phyloP scores from a whole-genome alignment of 2,329 filamentous ascomycete species.

The Grosmannia clavigera region DNA sequence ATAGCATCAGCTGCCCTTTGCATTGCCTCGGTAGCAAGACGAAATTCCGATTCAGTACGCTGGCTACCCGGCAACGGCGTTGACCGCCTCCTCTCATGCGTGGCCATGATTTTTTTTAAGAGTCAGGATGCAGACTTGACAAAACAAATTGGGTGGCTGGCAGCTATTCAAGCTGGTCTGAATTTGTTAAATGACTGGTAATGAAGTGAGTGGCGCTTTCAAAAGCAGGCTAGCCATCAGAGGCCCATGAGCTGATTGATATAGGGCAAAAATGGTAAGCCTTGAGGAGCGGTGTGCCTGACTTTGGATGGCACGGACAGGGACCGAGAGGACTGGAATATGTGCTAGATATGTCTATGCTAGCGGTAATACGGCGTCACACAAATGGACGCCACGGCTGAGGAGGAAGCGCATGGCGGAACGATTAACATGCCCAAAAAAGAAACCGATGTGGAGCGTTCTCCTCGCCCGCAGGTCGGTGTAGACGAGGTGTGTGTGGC shows the following conservation, averaged over 20 bases:
- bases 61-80: slow-evolving; percentile 7
- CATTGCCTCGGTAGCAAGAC: slow-evolving; percentile 18
- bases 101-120: background rate
- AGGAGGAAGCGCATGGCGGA: background rate
- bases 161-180: background rate
- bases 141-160: background rate
- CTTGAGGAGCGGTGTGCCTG: background rate
- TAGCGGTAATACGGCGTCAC: background rate
- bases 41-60: slow-evolving; percentile 11
- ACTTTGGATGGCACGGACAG: background rate
- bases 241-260: background rate
- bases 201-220: background rate
- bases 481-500: background rate
- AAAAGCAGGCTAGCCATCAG: background rate
- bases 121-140: background rate
- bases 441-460: background rate
- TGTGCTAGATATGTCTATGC: background rate
- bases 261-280: background rate
- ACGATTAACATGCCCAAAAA: background rate
- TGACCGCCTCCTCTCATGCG: slow-evolving; percentile 5
- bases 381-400: background rate
- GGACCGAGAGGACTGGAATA: background rate
- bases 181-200: background rate
- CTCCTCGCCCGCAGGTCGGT: background rate
- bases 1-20: slow-evolving; percentile 19